Conservation (phyloP, 768 basidiomycete species). For the Russula olivacea region DNA sequence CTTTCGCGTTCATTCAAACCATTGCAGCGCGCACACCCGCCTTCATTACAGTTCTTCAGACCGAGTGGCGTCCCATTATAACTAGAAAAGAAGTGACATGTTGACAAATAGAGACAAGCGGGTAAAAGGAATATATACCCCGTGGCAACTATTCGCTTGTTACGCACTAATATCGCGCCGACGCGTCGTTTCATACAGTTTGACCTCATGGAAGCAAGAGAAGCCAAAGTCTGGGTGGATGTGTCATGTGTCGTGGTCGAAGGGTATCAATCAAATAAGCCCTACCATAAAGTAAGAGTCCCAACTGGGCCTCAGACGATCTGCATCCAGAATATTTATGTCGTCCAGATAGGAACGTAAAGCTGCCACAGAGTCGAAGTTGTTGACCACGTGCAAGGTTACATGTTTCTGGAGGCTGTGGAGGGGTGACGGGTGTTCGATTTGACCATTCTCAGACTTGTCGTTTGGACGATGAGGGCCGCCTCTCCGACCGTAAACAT, state of each 20-base stretch:
- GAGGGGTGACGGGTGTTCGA: constrained; percentile 20
- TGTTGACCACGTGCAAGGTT: constrained; percentile 57
- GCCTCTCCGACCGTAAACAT: constrained; percentile 49
- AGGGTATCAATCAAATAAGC: constrained; percentile 21
- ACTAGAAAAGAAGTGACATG: constrained; percentile 35
- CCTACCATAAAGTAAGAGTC: constrained; percentile 94
- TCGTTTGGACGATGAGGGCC: neutral
- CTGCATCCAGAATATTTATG: constrained; percentile 62
- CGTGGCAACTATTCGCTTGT: constrained; percentile 71
- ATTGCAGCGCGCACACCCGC: constrained; percentile 83
- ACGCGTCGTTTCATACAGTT: constrained; percentile 98
- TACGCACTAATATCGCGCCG: constrained; percentile 86
- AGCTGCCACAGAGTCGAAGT: constrained; percentile 48
- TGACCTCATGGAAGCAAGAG: constrained; percentile 80
- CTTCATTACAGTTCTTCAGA: constrained; percentile 82
- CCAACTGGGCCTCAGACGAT: constrained; percentile 84
- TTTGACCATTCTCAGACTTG: neutral
- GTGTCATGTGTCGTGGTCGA: constrained; percentile 3
- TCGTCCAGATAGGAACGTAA: constrained; percentile 60
- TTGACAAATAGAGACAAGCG: constrained; percentile 1
- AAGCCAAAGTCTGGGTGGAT: constrained; percentile 71
- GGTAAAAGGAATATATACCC: constrained; percentile 45
- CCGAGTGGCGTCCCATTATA: constrained; percentile 97
- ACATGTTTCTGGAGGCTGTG: constrained; percentile 42
- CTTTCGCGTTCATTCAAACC: constrained; percentile 52